Evolutionary conservation across 2,329 filamentous ascomycete species (phyloP).

Genomic region (Diaporthe vexans): DNA sequence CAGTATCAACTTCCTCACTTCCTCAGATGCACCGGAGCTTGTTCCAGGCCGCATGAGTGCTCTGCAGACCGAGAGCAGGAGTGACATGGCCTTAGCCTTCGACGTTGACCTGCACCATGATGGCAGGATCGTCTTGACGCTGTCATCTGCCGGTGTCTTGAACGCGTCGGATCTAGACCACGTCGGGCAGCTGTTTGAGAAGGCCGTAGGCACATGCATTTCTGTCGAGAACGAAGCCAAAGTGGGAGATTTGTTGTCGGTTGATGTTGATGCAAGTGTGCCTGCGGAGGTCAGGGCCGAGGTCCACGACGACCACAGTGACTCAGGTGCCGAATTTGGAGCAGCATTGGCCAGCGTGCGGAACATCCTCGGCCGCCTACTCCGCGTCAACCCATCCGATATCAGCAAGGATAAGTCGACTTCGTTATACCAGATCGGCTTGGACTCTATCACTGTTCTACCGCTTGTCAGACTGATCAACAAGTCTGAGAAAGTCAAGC

Average conservation of each 20-base stretch:
- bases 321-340: conserved; percentile 22
- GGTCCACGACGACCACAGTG: neutral
- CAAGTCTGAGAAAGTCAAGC: conserved; percentile 37
- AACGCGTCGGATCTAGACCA: conserved; percentile 24
- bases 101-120: conserved; percentile 45
- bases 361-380: conserved; percentile 33
- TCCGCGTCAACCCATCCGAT: conserved; percentile 37
- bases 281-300: neutral
- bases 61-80: conserved; percentile 38
- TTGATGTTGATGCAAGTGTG: neutral
- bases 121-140: conserved; percentile 42
- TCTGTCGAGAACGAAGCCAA: neutral
- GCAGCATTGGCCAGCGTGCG: conserved; percentile 33
- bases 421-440: conserved; percentile 44
- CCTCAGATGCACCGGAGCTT: neutral
- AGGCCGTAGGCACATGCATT: conserved; percentile 26
- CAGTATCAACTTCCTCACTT: conserved; percentile 42
- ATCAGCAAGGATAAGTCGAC: conserved; percentile 37
- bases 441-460: conserved; percentile 46
- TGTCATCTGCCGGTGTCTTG: conserved; percentile 40
- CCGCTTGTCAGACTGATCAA: conserved; percentile 43
- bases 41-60: conserved; percentile 37
- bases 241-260: conserved; percentile 19
- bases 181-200: conserved; percentile 42
- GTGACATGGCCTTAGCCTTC: conserved; percentile 44